phyloP scores from a whole-genome alignment of 768 basidiomycete species.

The Pisolithus microcarpus region DNA sequence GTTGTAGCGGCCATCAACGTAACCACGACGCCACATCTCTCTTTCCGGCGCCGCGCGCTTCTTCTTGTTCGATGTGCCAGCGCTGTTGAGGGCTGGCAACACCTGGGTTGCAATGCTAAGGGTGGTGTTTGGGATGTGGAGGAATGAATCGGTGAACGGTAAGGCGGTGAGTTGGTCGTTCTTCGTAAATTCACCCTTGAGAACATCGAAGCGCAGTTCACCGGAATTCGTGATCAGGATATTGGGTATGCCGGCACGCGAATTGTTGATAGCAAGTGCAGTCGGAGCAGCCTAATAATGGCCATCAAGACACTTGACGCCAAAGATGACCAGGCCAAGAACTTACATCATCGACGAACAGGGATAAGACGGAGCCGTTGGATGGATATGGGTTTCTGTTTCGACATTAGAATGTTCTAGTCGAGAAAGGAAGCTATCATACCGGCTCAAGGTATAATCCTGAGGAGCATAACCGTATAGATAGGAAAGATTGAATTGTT shows the following conservation, averaged over 20 bases:
- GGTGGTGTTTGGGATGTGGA: conserved; percentile 51
- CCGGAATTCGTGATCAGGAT: conserved; percentile 62
- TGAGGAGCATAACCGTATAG: conserved; percentile 69
- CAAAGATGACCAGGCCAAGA: neutral
- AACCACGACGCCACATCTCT: conserved; percentile 34
- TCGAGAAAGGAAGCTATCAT: conserved; percentile 9
- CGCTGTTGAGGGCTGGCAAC: no score
- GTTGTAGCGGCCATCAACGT: conserved; percentile 44
- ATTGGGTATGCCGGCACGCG: conserved; percentile 50
- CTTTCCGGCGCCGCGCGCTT: conserved; percentile 18
- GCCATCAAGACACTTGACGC: neutral
- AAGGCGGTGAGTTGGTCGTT: conserved; percentile 75
- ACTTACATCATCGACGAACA: conserved; percentile 44
- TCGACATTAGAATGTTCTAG: neutral
- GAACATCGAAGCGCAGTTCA: conserved; percentile 59
- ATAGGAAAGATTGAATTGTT: conserved; percentile 54
- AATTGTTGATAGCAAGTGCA: conserved; percentile 56
- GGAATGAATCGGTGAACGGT: conserved; percentile 61
- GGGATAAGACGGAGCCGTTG: conserved; percentile 50
- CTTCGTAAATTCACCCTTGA: conserved; percentile 63
- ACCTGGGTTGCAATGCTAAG: conserved; percentile 43
- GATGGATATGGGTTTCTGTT: conserved; percentile 56
- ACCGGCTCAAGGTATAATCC: conserved; percentile 65
- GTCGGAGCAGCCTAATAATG: conserved; percentile 42
- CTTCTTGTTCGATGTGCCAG: conserved; percentile 31